These are phyloP conservation scores for Phaffia australis DNA, from an alignment of 768 basidiomycete genomes.

Conservation along the genomic window DNA sequence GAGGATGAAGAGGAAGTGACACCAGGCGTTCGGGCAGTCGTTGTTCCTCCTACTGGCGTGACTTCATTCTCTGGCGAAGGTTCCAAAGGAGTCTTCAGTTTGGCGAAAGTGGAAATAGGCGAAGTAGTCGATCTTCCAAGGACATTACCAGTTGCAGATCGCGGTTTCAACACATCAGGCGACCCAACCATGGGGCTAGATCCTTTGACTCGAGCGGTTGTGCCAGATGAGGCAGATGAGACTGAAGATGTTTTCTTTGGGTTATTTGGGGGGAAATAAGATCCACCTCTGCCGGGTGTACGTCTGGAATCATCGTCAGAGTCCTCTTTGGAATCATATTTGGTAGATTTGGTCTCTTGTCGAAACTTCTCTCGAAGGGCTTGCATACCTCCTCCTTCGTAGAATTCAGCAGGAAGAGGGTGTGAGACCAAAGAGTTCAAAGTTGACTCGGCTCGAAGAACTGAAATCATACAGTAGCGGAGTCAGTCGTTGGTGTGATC, in stretches of 20 bases:
- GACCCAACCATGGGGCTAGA: not conserved
- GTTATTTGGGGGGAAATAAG: slow-evolving; percentile 31
- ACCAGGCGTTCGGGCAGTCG: not conserved
- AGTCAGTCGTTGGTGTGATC: not conserved
- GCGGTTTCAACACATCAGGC: no score
- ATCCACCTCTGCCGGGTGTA: not conserved
- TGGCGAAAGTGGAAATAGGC: not conserved
- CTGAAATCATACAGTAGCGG: slow-evolving; percentile 31
- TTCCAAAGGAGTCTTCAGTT: slow-evolving; percentile 27
- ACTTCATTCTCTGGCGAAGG: slow-evolving; percentile 33
- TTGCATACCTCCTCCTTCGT: slow-evolving; percentile 81
- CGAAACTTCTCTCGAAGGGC: slow-evolving; percentile 81
- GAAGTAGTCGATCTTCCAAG: not conserved
- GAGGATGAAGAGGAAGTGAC: slow-evolving; percentile 24
- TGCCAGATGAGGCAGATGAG: not conserved
- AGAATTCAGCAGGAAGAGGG: slow-evolving; percentile 81
- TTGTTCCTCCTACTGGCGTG: not conserved
- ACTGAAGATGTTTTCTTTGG: not conserved
- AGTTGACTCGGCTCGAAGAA: slow-evolving; percentile 88
- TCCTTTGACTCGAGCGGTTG: not conserved
- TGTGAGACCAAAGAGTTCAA: slow-evolving; percentile 96
- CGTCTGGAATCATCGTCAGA: slow-evolving; percentile 13
- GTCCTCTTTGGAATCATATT: slow-evolving; percentile 8
- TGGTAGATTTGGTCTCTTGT: slow-evolving; percentile 33
- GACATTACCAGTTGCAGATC: not conserved